These are phyloP conservation scores for Colletotrichum musae DNA, from an alignment of 2,329 filamentous ascomycete species.

Conservation along the genomic window DNA sequence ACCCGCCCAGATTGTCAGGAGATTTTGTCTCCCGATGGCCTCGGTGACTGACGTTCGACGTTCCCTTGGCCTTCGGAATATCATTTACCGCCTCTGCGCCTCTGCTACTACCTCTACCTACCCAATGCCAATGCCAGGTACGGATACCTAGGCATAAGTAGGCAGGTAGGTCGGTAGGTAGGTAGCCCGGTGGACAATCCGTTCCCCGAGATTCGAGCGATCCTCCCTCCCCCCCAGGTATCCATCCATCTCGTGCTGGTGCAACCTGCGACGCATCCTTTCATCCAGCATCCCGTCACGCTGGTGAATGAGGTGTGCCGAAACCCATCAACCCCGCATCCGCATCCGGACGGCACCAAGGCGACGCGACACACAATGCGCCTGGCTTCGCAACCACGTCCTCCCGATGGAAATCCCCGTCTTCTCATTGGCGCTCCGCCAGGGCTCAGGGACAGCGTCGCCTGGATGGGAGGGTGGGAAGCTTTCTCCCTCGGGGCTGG, in stretches of 20 bases:
- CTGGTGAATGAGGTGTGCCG: conserved; percentile 37
- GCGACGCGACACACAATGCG: conserved; percentile 38
- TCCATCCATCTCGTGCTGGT: conserved; percentile 14
- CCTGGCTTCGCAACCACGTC: conserved; percentile 33
- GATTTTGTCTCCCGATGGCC: conserved; percentile 22
- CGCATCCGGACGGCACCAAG: conserved; percentile 39
- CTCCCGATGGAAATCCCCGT: conserved; percentile 13
- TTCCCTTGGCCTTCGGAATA: conserved; percentile 8
- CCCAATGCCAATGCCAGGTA: conserved; percentile 4
- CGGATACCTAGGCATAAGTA: neutral
- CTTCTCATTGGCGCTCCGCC: conserved; percentile 27
- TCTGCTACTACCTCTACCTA: neutral
- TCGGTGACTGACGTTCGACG: conserved; percentile 13
- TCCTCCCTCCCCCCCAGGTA: conserved; percentile 19
- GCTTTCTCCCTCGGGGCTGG: conserved; percentile 19
- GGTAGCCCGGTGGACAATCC: neutral
- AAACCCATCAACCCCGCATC: conserved; percentile 39
- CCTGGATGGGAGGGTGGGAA: conserved; percentile 38
- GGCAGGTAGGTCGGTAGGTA: too few species aligned
- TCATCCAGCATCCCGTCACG: conserved; percentile 22
- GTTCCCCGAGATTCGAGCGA: conserved; percentile 38
- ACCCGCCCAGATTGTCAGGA: conserved; percentile 21
- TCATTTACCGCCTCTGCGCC: conserved; percentile 3
- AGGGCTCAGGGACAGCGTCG: conserved; percentile 29
- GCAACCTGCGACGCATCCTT: conserved; percentile 2